A percentile compares a stretch with the other conserved stretches of the same genome.
phyloP scores from a whole-genome alignment of 208 protist species.

The Strigomonas galati region DNA sequence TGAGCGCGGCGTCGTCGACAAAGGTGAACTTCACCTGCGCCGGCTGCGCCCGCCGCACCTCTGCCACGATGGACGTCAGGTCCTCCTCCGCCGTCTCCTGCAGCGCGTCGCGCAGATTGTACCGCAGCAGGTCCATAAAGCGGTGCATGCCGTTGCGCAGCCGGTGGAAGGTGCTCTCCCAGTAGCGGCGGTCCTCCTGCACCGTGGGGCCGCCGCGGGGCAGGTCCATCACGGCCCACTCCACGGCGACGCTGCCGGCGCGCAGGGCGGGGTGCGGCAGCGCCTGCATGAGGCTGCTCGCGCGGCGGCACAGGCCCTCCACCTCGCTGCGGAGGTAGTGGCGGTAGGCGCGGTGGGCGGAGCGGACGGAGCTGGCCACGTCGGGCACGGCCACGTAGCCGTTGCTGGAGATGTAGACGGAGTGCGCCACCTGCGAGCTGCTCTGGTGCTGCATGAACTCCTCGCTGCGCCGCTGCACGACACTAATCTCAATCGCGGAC shows the following conservation, averaged over 20 bases:
- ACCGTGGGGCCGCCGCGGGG: conserved; percentile 12
- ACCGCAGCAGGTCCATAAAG: conserved; percentile 27
- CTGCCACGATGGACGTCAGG: conserved; percentile 24
- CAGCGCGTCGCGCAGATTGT: conserved; percentile 23
- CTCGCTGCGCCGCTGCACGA: conserved; percentile 51
- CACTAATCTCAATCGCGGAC: conserved; percentile 51
- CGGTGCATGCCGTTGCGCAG: conserved; percentile 25
- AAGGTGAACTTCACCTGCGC: conserved; percentile 23
- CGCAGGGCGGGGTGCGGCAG: conserved; percentile 55
- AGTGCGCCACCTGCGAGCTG: conserved; percentile 38
- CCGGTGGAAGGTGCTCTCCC: conserved; percentile 19
- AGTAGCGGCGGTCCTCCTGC: conserved; percentile 19
- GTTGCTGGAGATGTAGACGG: conserved; percentile 49
- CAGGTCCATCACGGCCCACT: conserved; percentile 33
- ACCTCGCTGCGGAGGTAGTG: conserved; percentile 24
- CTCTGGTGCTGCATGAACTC: conserved; percentile 32
- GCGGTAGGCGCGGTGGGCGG: conserved; percentile 18
- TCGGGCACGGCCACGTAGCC: conserved; percentile 44
- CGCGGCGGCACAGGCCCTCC: conserved; percentile 19
- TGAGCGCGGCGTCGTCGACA: conserved; percentile 22
- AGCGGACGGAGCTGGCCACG: conserved; percentile 26
- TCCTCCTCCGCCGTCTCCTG: conserved; percentile 29
- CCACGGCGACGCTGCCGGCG: conserved; percentile 36
- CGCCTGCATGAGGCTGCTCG: conserved; percentile 37
- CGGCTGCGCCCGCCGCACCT: conserved; percentile 19